Base-by-base conservation (phyloP, 2,329 filamentous ascomycete species). In the Sclerotinia trifoliorum region DNA sequence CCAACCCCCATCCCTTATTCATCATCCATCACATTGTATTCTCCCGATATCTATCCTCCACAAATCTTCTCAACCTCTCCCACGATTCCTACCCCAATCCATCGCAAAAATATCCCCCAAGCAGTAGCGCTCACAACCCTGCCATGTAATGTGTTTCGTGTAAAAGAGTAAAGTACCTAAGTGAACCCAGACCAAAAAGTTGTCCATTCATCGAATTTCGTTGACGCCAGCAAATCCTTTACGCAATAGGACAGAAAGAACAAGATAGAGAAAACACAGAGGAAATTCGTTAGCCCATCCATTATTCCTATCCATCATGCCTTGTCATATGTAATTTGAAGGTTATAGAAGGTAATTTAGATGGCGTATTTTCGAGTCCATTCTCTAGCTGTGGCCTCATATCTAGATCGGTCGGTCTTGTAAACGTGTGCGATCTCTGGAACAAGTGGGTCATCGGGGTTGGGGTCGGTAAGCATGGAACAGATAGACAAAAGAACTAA, bases 311-410 rank as follows among this genome's bases (percentile, higher is more conserved):
- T 63, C 60, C 60, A 32, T 51, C 26, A 63, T 63, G 60, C 60
- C 32, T 63, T 63, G 44, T 60, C 44, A 61, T 61, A 48, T 58
- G 64, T 61, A 65, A 65, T 55, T 65, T 68, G 48, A 65, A 56
- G 62, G 51, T 55, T 55, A 26, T 44, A 51, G 10, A 11, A 29
- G 35, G 32, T 65, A 39, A 51, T 44, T 70, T 88, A 98, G 82
- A 98, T 95, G 79, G 95, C 95, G 80, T 98, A 98, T 87, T 99
- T 99, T 81, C 94, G 89, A 77, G 95, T 99, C 95, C 95, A 99
- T 84, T 99, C 95, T 76, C 94, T 87, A 71, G 95, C 95, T 69
- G 94, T 98, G 74, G 93, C 92, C 84, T 99, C 95, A 82, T 99
- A 99, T 81, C 93, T 88, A 77, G 92, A 88, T 76, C 93, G 91